phyloP scores from a whole-genome alignment of 495 filamentous ascomycete species.

The Staphylotrichum longicolle region DNA sequence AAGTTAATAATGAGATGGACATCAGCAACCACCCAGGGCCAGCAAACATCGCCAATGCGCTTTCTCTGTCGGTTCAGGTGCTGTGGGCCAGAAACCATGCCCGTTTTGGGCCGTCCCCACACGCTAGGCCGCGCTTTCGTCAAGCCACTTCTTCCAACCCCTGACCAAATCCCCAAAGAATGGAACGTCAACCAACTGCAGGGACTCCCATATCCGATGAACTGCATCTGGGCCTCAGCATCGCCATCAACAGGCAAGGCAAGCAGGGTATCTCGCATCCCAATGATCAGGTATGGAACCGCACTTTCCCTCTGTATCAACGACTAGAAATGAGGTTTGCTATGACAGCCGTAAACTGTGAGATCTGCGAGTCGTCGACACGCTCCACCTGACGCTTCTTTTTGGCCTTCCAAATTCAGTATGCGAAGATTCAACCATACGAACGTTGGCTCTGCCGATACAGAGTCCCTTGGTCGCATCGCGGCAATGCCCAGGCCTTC shows the following conservation, averaged over 20 bases:
- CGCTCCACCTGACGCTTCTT: too few relatives aligned
- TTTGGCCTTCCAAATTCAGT: too few relatives aligned
- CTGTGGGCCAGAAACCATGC: neutral
- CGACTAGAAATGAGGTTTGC: too few relatives aligned
- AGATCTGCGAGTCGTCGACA: too few relatives aligned
- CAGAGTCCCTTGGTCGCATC: neutral
- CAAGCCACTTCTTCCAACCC: conserved; percentile 9
- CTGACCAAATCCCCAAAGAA: neutral
- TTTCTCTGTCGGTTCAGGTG: neutral
- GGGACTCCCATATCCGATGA: neutral
- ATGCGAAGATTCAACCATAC: too few relatives aligned
- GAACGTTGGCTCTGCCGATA: too few relatives aligned
- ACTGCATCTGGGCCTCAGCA: neutral
- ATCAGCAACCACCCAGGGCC: neutral
- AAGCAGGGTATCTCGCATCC: too few relatives aligned
- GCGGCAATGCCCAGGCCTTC: neutral
- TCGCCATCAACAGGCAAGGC: neutral
- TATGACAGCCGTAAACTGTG: too few relatives aligned
- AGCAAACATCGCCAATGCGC: conserved; percentile 11
- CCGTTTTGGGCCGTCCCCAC: conserved; percentile 4
- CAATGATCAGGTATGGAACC: too few relatives aligned
- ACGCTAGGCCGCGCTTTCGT: conserved; percentile 1
- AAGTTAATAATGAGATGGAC: neutral
- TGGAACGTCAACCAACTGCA: neutral
- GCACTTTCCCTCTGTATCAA: too few relatives aligned